Conservation (phyloP, 2,329 filamentous ascomycete species). For the Lachnellula arida region DNA sequence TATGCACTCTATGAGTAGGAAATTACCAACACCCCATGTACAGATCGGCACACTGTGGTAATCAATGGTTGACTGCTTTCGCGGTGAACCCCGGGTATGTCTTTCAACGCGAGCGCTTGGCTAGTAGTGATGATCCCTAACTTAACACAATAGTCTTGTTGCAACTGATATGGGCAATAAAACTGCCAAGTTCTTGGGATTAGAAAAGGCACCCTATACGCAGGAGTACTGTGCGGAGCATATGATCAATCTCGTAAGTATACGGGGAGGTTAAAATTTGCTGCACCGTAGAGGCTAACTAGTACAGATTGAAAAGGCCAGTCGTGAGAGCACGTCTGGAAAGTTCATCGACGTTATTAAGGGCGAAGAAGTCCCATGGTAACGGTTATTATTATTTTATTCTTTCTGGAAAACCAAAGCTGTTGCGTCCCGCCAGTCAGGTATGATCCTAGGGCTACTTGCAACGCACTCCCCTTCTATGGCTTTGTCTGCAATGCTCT, state of each 20-base stretch:
- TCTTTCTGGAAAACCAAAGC: too few relatives aligned
- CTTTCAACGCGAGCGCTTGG: neutral
- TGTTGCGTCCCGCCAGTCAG: too few relatives aligned
- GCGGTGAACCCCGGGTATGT: neutral
- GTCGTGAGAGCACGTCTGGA: neutral
- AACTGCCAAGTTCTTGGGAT: neutral
- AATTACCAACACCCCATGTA: neutral
- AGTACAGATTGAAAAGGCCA: neutral
- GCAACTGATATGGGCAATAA: slow-evolving; percentile 1
- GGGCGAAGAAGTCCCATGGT: neutral
- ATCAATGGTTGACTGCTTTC: neutral
- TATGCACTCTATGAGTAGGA: neutral
- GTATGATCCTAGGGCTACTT: too few relatives aligned
- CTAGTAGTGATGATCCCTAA: neutral
- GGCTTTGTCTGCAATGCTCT: too few relatives aligned
- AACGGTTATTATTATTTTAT: neutral
- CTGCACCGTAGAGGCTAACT: neutral
- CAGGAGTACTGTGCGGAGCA: neutral
- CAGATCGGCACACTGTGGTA: neutral
- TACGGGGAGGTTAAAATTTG: neutral
- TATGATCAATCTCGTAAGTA: neutral
- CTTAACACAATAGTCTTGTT: neutral
- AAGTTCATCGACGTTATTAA: neutral
- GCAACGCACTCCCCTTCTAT: too few relatives aligned
- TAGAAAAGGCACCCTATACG: neutral